A percentile compares a stretch with the other conserved stretches of the same genome.
Evolutionary conservation across 108 stramenopile genomes (phyloP).

Genomic region (Mayamaea pseudoterrestris): DNA sequence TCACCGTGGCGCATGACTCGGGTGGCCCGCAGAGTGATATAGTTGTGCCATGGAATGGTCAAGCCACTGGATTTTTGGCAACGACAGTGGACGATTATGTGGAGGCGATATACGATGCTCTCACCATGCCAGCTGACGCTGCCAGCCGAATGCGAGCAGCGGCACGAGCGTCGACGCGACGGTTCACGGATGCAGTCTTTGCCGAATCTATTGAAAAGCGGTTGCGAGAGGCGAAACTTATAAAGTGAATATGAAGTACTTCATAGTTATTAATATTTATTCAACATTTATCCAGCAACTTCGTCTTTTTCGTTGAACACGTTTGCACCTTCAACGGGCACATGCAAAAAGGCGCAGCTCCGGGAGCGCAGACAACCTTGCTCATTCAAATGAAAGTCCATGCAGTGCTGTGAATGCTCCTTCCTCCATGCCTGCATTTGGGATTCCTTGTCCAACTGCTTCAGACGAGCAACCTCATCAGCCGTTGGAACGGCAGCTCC

Average conservation of each 20-base stretch:
- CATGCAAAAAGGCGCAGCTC: slow-evolving; percentile 86
- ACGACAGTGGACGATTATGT: slow-evolving; percentile 63
- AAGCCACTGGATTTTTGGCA: slow-evolving; percentile 56
- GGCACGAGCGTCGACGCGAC: slow-evolving; percentile 34
- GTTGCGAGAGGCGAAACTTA: not conserved
- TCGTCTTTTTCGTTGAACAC: slow-evolving; percentile 32
- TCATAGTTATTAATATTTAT: not conserved
- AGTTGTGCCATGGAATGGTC: slow-evolving; percentile 19
- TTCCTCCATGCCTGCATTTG: slow-evolving; percentile 63
- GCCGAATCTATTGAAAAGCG: slow-evolving; percentile 8
- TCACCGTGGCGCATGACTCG: slow-evolving; percentile 88
- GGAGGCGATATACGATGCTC: slow-evolving; percentile 42
- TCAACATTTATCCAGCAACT: slow-evolving; percentile 29
- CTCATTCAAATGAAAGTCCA: slow-evolving; percentile 55
- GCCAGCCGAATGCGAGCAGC: slow-evolving; percentile 21
- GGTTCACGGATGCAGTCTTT: slow-evolving; percentile 71
- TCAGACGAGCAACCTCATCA: slow-evolving; percentile 33
- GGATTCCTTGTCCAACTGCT: slow-evolving; percentile 29
- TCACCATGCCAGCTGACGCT: slow-evolving; percentile 22
- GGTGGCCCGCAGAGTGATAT: slow-evolving; percentile 93
- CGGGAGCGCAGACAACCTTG: slow-evolving; percentile 59
- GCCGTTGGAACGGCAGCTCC: slow-evolving; percentile 67
- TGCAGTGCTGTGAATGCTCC: slow-evolving; percentile 80
- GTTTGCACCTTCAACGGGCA: slow-evolving; percentile 30
- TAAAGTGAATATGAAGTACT: no score